Conservation (phyloP, 108 stramenopile genomes). For the Poteriospumella lacustris region DNA sequence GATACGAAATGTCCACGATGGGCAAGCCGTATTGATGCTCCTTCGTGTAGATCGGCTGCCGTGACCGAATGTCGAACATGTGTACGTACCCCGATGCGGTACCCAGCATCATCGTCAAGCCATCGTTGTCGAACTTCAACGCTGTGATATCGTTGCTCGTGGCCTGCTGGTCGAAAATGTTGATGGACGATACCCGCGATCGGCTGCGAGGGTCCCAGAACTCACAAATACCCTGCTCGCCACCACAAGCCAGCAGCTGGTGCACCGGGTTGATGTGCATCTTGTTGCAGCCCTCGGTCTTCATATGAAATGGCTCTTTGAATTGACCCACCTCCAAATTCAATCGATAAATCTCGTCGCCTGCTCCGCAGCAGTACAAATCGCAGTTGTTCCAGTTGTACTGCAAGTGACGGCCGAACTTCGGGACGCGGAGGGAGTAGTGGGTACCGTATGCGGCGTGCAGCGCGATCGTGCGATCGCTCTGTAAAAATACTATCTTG, state of each 20-base stretch:
- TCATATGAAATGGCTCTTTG: conserved; percentile 61
- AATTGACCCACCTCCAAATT: conserved; percentile 94
- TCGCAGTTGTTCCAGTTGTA: conserved; percentile 85
- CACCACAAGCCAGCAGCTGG: conserved; percentile 63
- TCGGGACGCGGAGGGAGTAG: conserved; percentile 79
- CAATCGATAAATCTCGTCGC: conserved; percentile 73
- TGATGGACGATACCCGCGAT: neutral
- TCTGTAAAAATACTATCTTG: conserved; percentile 82
- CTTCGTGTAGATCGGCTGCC: conserved; percentile 73
- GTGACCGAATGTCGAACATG: conserved; percentile 87
- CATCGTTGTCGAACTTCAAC: conserved; percentile 71
- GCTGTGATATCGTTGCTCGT: conserved; percentile 67
- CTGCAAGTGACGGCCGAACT: conserved; percentile 84
- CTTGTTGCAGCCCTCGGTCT: conserved; percentile 48
- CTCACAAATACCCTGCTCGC: conserved; percentile 76
- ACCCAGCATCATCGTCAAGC: conserved; percentile 82
- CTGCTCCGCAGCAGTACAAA: conserved; percentile 71
- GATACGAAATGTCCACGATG: conserved; percentile 81
- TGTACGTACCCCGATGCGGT: conserved; percentile 79
- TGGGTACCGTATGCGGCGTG: conserved; percentile 96
- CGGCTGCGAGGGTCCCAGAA: conserved; percentile 78
- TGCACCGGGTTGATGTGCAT: conserved; percentile 39
- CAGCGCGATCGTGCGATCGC: conserved; percentile 84
- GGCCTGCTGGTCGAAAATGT: neutral
- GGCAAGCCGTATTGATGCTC: conserved; percentile 94